phyloP scores from a whole-genome alignment of 352 stramenopile species.

The Aphanomyces astaci region DNA sequence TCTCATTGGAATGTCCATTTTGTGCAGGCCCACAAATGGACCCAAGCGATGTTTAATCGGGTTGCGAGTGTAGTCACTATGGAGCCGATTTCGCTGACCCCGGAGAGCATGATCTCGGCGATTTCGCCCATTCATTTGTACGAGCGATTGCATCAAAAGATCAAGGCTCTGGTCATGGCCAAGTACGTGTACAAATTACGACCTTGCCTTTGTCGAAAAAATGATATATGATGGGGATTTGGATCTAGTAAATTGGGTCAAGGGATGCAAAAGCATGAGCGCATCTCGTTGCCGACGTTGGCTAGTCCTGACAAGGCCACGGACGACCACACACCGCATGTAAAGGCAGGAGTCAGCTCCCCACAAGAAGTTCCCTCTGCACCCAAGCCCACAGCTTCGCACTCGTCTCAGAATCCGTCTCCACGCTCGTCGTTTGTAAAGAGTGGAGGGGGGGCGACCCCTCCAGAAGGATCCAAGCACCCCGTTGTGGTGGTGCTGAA shows the following conservation, averaged over 20 bases:
- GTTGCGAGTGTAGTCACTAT: background rate
- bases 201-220: too few species aligned
- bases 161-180: background rate
- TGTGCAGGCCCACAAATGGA: background rate
- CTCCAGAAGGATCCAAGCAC: background rate
- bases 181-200: too few species aligned
- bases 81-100: background rate
- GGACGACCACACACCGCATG: background rate
- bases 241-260: background rate
- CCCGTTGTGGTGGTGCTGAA: background rate
- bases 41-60: background rate
- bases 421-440: background rate
- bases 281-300: background rate
- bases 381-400: background rate
- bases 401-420: background rate
- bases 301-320: background rate
- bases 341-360: background rate
- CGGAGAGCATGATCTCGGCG: background rate
- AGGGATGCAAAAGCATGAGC: background rate
- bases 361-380: background rate
- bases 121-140: constrained; percentile 1
- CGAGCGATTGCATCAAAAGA: constrained; percentile 7
- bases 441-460: background rate
- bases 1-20: too few species aligned
- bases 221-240: background rate